A percentile compares a stretch with the other conserved stretches of the same genome.
Conservation (phyloP, 768 basidiomycete genomes). For the Boletus bicolor region DNA sequence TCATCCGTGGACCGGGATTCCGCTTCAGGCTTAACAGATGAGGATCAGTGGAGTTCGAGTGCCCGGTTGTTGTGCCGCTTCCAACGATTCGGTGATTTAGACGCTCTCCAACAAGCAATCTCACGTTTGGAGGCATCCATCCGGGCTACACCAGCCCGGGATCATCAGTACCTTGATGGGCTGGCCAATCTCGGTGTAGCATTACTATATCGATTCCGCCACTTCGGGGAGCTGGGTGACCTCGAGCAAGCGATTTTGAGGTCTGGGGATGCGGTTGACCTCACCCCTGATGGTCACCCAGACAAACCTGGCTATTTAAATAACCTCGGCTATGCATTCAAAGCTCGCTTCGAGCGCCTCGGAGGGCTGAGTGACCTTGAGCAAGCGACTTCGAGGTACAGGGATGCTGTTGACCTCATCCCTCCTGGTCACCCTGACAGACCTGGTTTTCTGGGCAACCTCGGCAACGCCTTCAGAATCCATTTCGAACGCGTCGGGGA, state of each 20-base stretch:
- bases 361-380: background rate
- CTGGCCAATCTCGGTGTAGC: background rate
- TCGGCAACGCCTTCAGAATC: background rate
- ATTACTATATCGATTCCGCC: background rate
- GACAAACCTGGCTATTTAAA: background rate
- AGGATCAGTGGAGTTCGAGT: background rate
- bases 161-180: background rate
- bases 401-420: background rate
- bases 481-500: background rate
- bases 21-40: background rate
- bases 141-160: background rate
- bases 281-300: background rate
- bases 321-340: background rate
- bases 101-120: constrained; percentile 3
- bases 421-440: background rate
- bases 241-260: background rate
- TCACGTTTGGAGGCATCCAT: background rate
- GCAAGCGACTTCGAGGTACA: background rate
- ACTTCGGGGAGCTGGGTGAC: background rate
- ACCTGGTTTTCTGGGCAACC: background rate
- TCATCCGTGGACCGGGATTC: background rate
- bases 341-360: background rate
- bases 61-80: background rate
- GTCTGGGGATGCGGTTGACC: background rate
- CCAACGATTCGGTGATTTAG: background rate